Percentiles rank a stretch among this genome's conserved stretches.
Conservation (phyloP, 768 basidiomycete genomes). For the Hirschioporus abietinus region DNA sequence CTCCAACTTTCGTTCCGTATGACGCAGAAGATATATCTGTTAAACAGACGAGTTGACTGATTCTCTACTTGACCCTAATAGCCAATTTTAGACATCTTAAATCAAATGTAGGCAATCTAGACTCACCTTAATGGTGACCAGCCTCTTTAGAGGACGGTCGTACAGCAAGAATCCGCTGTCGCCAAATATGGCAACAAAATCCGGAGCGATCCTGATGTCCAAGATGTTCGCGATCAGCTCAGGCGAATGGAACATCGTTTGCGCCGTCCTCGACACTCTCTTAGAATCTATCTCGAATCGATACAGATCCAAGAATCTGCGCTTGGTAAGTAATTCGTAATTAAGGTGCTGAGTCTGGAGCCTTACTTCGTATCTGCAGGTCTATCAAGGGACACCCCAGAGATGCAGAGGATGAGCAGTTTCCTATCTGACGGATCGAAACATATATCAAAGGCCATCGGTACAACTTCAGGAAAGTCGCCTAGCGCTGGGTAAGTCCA, state of each 20-base stretch:
- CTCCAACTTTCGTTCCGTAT: background rate
- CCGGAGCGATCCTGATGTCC: background rate
- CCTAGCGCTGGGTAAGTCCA: background rate
- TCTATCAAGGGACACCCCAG: background rate
- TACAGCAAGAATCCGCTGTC: background rate
- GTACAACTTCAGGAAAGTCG: background rate
- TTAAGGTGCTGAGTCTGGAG: no score
- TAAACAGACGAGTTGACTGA: background rate
- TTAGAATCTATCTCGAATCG: background rate
- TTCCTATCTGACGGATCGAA: background rate
- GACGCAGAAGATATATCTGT: background rate
- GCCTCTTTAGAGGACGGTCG: background rate
- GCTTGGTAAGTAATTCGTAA: background rate
- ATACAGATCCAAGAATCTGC: background rate
- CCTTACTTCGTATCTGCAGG: background rate
- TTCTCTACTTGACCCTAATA: background rate
- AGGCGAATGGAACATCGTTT: background rate
- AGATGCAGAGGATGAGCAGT: background rate
- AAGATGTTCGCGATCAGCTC: background rate
- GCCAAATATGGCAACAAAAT: background rate
- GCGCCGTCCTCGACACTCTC: background rate
- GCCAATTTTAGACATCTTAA: background rate
- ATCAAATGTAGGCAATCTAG: background rate
- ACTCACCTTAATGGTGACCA: background rate
- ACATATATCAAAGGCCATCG: background rate